Evolutionary conservation across 768 basidiomycete species (phyloP), one percentile per base, ranked within the genome.

Genomic region (Nidula microcarpa): DNA sequence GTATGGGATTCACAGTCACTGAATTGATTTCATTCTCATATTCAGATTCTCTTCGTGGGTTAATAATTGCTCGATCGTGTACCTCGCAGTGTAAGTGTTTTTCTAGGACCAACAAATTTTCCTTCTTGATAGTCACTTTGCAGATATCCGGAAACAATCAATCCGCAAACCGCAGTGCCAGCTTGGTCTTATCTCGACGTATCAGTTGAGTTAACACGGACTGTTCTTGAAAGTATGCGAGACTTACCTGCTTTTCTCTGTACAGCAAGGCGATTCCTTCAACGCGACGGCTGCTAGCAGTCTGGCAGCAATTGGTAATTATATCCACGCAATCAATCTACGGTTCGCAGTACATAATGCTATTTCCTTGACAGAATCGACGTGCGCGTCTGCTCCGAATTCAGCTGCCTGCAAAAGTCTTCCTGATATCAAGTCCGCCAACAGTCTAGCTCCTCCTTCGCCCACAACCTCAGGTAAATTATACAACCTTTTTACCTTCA

Each of bases 41-140:
- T 14, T 5, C 35, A 63, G 62, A 11, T 63, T 60, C 60, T 49
- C 45, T 6, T 53, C 39, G 6, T 63, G 60, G 57, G 51, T 18
- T 6, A 43, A 17, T 17, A 53, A 60, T 35, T 63, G 62, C 23
- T 39, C 45, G 9, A 47, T 32, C 5, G 51, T 49, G 11, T 57
- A 57, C 43, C 41, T 53, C 9, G 2, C 13, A 9, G 33, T 23
- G 54, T 53, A 35, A 35, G 47, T 39, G 7, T 41, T 13, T 41
- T 16, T 41, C 39, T 41, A 41, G 39, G 11, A 41, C 39, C 23
- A 30, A 4, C 23, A 30, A 3, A 30, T 30, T 4, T 4, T 30
- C 23, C 23, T 30, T 30, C 23, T 30, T 30, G 23, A 30, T 30
- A 30, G 23, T 30, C 4, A 30, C 23, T 30, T 30, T 3, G 23